Conservation (phyloP, 129 eudicot species). For the Glebionis coronaria region DNA sequence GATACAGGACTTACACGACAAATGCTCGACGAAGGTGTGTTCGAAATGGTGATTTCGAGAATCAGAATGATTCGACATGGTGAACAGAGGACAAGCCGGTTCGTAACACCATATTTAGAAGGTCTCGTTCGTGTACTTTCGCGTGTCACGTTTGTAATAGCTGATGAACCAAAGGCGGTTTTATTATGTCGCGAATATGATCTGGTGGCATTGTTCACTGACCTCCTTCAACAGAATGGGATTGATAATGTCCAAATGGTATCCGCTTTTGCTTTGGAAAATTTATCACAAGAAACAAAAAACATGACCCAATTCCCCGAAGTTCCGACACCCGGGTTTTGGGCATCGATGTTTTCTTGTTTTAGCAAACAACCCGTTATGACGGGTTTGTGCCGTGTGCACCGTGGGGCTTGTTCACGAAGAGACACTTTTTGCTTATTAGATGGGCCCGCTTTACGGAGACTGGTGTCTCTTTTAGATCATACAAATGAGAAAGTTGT, state of each 20-base stretch:
- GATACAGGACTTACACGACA: conserved; percentile 70
- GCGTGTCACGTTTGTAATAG: conserved; percentile 65
- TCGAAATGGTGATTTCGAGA: conserved; percentile 51
- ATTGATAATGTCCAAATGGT: conserved; percentile 84
- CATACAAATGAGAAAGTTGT: conserved; percentile 77
- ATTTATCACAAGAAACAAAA: conserved; percentile 61
- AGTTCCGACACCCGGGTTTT: conserved; percentile 51
- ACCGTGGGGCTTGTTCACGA: conserved; percentile 59
- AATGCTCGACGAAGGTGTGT: conserved; percentile 75
- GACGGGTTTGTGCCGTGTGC: conserved; percentile 71
- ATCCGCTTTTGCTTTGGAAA: conserved; percentile 81
- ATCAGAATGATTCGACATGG: conserved; percentile 69
- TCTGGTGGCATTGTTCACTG: conserved; percentile 54
- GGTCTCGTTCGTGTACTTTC: conserved; percentile 86
- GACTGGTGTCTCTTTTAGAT: conserved; percentile 74
- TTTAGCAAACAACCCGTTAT: conserved; percentile 62
- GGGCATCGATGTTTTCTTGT: conserved; percentile 65
- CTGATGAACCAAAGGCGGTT: conserved; percentile 61
- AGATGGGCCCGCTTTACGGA: conserved; percentile 79
- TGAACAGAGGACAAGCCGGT: conserved; percentile 69
- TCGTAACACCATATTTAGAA: conserved; percentile 76
- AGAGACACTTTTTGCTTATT: conserved; percentile 74
- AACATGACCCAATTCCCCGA: conserved; percentile 64
- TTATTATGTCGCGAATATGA: conserved; percentile 63
- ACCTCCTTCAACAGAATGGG: conserved; percentile 65